These are phyloP conservation scores for Neopestalotiopsis sp. DNA, from an alignment of 2,329 filamentous ascomycete genomes.

Conservation along the genomic window DNA sequence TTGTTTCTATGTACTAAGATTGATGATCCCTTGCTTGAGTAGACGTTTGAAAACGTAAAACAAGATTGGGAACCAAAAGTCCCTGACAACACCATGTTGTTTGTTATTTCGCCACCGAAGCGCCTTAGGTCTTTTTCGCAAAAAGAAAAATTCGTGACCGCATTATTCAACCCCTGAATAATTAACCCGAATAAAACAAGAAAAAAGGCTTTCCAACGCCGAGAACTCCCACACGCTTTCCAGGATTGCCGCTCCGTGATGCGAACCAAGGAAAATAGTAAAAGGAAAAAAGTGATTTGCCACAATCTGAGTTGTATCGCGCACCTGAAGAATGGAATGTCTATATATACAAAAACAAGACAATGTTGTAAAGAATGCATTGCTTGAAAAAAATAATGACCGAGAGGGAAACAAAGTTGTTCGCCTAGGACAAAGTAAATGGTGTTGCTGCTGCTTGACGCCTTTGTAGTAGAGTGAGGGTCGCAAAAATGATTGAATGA, in stretches of 20 bases:
- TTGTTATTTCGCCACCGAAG: neutral
- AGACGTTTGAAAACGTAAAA: neutral
- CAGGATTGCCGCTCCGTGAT: constrained; percentile 28
- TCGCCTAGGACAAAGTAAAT: constrained; percentile 4
- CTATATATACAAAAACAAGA: constrained; percentile 31
- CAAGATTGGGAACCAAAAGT: neutral
- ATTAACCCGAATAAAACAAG: neutral
- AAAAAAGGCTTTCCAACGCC: neutral
- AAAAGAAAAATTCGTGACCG: neutral
- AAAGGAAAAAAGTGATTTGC: constrained; percentile 20
- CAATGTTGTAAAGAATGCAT: constrained; percentile 27
- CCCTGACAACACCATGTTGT: neutral
- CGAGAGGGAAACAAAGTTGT: constrained; percentile 14
- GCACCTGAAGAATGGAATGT: constrained; percentile 23
- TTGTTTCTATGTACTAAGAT: neutral
- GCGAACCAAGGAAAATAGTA: constrained; percentile 22
- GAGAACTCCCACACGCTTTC: constrained; percentile 3
- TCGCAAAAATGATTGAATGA: constrained; percentile 17
- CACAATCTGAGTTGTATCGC: constrained; percentile 21
- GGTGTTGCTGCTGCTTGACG: neutral
- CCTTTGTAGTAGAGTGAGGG: constrained; percentile 2
- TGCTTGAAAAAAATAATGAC: constrained; percentile 25
- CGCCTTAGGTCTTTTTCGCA: constrained; percentile 7
- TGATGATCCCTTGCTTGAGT: neutral
- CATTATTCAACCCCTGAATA: constrained; percentile 1